Evolutionary conservation across 139 green algal genomes (phyloP).

Genomic region (Coelastrella sp.): DNA sequence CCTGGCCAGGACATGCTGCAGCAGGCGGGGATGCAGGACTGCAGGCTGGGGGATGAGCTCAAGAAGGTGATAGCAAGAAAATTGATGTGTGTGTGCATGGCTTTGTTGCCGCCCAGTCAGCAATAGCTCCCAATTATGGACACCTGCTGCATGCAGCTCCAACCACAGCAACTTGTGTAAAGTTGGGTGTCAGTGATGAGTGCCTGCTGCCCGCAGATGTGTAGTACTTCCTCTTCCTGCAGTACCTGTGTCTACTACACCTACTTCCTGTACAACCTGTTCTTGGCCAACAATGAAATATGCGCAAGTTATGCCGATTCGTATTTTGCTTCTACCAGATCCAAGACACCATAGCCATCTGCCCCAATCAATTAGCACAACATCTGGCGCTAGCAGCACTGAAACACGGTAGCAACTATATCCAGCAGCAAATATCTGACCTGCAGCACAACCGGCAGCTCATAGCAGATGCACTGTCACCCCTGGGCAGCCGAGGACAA

Average conservation of each 20-base stretch:
- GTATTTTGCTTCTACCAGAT: background rate
- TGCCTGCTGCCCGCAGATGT: no score
- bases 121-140: no score
- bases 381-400: conserved; percentile 77
- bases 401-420: conserved; percentile 65
- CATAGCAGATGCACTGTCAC: conserved; percentile 76
- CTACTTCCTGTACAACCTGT: no score
- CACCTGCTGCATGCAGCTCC: no score
- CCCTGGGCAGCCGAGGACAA: conserved; percentile 52
- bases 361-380: conserved; percentile 82
- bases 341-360: conserved; percentile 96
- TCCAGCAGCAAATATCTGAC: conserved; percentile 46
- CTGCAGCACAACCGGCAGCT: conserved; percentile 64
- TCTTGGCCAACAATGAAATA: no score
- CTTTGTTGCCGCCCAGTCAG: background rate
- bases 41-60: conserved; percentile 39
- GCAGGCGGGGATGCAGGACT: conserved; percentile 29
- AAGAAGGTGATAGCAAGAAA: conserved; percentile 12
- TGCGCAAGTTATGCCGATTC: no score
- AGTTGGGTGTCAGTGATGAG: no score
- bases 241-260: no score
- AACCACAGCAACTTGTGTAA: no score
- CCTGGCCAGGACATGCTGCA: conserved; percentile 25
- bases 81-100: background rate
- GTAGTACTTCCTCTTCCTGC: no score